Percentiles rank a stretch among this genome's conserved stretches.
These are phyloP conservation scores for Mucor lusitanicus DNA, from an alignment of 371 early-diverging fungal species.

Conservation along the genomic window DNA sequence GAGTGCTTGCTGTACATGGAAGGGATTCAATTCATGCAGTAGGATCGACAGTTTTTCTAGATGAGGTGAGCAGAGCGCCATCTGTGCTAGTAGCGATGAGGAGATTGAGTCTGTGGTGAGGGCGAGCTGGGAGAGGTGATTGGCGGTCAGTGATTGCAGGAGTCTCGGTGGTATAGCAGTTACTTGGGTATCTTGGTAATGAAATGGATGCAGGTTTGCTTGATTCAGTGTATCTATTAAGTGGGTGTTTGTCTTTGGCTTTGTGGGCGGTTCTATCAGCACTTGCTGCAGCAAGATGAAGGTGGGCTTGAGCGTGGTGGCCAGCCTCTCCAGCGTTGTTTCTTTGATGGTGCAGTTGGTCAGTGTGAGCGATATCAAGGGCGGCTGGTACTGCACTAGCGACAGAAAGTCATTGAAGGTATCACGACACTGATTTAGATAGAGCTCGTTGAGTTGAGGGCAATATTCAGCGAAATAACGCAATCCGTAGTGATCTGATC, in stretches of 20 bases:
- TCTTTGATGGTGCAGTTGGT: conserved; percentile 43
- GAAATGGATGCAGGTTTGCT: conserved; percentile 15
- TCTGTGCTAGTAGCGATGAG: conserved; percentile 16
- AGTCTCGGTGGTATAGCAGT: conserved; percentile 23
- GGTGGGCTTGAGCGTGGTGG: conserved; percentile 12
- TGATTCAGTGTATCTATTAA: not conserved
- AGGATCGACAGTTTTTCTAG: conserved; percentile 42
- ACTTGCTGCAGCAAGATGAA: conserved; percentile 40
- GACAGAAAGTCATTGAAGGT: conserved; percentile 47
- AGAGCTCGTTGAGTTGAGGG: conserved; percentile 35
- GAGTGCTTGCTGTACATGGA: conserved; percentile 19
- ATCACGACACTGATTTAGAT: conserved; percentile 48
- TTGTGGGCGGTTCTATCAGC: conserved; percentile 26
- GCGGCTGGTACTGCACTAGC: conserved; percentile 24
- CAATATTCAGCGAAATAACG: conserved; percentile 39
- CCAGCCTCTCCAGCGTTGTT: conserved; percentile 20
- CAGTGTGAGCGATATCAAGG: conserved; percentile 34
- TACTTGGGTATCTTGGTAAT: conserved; percentile 19
- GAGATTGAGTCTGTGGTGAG: conserved; percentile 36
- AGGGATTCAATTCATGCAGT: conserved; percentile 35
- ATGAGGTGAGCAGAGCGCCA: conserved; percentile 30
- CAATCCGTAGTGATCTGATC: conserved; percentile 45
- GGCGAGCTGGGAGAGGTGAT: conserved; percentile 34
- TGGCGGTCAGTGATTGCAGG: conserved; percentile 15
- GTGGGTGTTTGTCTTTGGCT: conserved; percentile 5